Base-by-base conservation (phyloP, 371 early-diverging fungal genomes). In the Aphelidium insulamus region DNA sequence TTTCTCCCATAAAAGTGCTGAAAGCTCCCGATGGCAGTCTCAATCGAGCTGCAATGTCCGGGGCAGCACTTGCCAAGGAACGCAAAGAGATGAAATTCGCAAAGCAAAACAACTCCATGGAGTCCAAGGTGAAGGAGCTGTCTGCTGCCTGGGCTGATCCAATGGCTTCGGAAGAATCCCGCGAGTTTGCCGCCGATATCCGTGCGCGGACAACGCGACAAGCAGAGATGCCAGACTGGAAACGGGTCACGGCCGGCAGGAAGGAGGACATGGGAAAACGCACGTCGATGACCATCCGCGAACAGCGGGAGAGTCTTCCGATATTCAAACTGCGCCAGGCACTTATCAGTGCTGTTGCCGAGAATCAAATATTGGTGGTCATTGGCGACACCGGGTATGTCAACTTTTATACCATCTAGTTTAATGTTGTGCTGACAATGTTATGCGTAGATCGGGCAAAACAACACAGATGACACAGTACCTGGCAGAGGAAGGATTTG, bases 401-500 rank as follows among this genome's bases (percentile, higher is more conserved):
- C 12, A 2, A 28, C 26, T 8, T 23, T 28, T 25, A 15, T 45
- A 61, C 43, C 77, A 92, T 48, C 92, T 91, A 57, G 65, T 90
- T 34, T 41, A 92, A 46, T 67, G 94, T 37, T 84, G 83, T 0
- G 78, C 92, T 15, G 95, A 94, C 24, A 95, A 95, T 38, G 98
- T 98, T 4, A n/a, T n/a, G n/a, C n/a, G n/a, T 2, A 98, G 99
- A 5, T 88, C 94, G 8, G 99, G 99, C 18, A 99, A 98, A 52
- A 97, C 99, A 0, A 99, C 99, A 4, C 98, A 97, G 54, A 83
- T 98, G 74, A 87, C 98, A 4, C 97, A 99, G 55, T 99, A 94
- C 45, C 55, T 98, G 32, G 73, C 77, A 9, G 92, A 97, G 51
- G 85, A 83, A 48, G 88, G 88, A 0, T 88, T 80, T 45, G 68